phyloP scores from a whole-genome alignment of 495 filamentous ascomycete species.

The Penicillium pulvis region DNA sequence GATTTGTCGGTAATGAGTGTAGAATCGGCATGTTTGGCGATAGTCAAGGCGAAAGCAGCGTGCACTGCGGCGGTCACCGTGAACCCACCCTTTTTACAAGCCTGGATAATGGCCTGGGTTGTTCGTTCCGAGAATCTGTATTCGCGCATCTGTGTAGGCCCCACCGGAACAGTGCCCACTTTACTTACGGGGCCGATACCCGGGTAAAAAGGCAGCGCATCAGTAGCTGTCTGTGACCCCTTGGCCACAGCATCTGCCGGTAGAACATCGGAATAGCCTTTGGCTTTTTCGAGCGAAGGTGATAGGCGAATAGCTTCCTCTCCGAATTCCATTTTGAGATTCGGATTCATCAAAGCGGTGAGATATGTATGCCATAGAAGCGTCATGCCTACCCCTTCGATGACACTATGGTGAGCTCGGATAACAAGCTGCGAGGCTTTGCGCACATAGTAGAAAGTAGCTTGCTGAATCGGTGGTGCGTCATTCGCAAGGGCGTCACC shows the following conservation, averaged over 20 bases:
- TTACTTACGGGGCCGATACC: background rate
- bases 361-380: background rate
- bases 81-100: background rate
- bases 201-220: background rate
- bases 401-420: background rate
- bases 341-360: background rate
- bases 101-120: conserved; percentile 1
- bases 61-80: conserved; percentile 1
- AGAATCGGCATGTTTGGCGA: conserved; percentile 2
- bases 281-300: background rate
- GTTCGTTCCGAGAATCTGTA: background rate
- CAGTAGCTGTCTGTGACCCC: background rate
- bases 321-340: background rate
- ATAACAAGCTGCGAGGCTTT: conserved; percentile 1
- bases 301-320: background rate
- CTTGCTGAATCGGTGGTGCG: background rate
- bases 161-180: background rate
- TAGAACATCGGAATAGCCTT: background rate
- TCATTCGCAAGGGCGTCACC: background rate
- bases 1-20: background rate
- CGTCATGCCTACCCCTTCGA: background rate
- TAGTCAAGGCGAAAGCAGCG: background rate
- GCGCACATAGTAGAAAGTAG: conserved; percentile 1
- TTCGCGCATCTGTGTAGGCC: background rate
- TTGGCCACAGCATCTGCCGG: background rate